phyloP scores from a whole-genome alignment of 1,284 basidiomycete species.

The Trametes pubescens region DNA sequence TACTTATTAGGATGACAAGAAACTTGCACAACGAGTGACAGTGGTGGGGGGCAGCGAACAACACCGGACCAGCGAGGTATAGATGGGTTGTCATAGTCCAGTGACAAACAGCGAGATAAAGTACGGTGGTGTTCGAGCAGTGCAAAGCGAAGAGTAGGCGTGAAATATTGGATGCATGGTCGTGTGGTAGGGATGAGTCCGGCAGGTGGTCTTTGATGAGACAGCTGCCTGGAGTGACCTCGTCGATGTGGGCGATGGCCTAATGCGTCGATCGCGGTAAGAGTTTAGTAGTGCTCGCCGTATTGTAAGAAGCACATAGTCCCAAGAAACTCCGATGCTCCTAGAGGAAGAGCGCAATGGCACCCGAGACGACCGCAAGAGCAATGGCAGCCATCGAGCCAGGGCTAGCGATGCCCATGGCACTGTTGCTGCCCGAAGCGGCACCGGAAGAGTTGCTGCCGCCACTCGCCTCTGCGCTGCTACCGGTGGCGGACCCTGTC shows the following conservation, averaged over 20 bases:
- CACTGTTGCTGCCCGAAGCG: conserved; percentile 20
- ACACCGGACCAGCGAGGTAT: conserved; percentile 3
- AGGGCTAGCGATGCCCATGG: conserved; percentile 23
- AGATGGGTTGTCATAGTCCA: conserved; percentile 23
- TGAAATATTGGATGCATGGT: neutral
- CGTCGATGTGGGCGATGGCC: neutral
- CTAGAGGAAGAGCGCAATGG: conserved; percentile 27
- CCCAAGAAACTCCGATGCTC: neutral
- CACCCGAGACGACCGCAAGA: conserved; percentile 27
- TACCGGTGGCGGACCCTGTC: conserved; percentile 2
- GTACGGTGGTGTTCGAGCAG: conserved; percentile 21
- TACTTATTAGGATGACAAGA: conserved; percentile 3
- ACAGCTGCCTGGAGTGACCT: neutral
- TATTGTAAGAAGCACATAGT: neutral
- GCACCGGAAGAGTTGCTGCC: conserved; percentile 23
- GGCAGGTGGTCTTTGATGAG: neutral
- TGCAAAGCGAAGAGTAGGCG: conserved; percentile 16
- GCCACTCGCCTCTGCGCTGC: conserved; percentile 12
- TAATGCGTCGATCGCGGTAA: neutral
- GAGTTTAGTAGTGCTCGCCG: neutral
- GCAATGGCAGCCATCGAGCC: conserved; percentile 21
- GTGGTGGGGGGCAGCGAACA: conserved; percentile 11
- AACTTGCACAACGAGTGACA: conserved; percentile 22
- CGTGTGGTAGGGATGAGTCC: conserved; percentile 12
- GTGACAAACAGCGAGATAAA: conserved; percentile 20